These are phyloP conservation scores for Magnolia officinalis DNA, from an alignment of 164 flowering plant genomes.

Conservation along the genomic window DNA sequence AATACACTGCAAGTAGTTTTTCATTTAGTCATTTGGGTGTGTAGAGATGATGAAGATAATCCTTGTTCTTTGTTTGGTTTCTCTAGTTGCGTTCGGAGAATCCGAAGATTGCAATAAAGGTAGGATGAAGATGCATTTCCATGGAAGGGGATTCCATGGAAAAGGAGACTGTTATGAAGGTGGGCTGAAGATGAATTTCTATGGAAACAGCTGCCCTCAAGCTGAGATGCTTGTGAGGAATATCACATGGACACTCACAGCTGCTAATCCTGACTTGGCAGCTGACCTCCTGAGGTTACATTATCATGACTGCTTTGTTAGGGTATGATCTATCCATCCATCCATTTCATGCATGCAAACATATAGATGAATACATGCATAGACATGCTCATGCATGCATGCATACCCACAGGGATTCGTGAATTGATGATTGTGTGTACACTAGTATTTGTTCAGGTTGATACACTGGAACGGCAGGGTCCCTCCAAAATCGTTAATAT, in stretches of 20 bases:
- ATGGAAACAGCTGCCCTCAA: constrained; percentile 18
- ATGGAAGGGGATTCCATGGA: constrained; percentile 12
- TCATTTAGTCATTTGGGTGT: background rate
- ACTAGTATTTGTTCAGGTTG: too few relatives aligned
- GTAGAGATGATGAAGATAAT: background rate
- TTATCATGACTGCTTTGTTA: constrained; percentile 31
- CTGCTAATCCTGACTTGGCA: constrained; percentile 11
- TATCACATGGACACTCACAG: constrained; percentile 17
- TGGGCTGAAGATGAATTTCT: constrained; percentile 3
- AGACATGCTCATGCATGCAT: background rate
- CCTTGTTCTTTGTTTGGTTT: constrained; percentile 1
- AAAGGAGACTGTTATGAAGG: constrained; percentile 20
- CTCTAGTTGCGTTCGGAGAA: background rate
- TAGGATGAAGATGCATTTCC: constrained; percentile 20
- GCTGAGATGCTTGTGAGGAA: constrained; percentile 25
- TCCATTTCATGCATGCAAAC: too few relatives aligned
- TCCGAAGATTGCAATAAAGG: constrained; percentile 4
- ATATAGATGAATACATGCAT: too few relatives aligned
- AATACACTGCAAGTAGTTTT: background rate
- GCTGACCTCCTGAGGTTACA: constrained; percentile 25
- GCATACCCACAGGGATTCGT: background rate
- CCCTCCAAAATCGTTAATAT: too few relatives aligned
- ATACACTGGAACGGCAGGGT: too few relatives aligned
- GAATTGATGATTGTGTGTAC: too few relatives aligned
- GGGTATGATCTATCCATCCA: constrained; percentile 14